These are phyloP conservation scores for Fusarium sp. DNA, from an alignment of 2,329 filamentous ascomycete species.

Conservation along the genomic window DNA sequence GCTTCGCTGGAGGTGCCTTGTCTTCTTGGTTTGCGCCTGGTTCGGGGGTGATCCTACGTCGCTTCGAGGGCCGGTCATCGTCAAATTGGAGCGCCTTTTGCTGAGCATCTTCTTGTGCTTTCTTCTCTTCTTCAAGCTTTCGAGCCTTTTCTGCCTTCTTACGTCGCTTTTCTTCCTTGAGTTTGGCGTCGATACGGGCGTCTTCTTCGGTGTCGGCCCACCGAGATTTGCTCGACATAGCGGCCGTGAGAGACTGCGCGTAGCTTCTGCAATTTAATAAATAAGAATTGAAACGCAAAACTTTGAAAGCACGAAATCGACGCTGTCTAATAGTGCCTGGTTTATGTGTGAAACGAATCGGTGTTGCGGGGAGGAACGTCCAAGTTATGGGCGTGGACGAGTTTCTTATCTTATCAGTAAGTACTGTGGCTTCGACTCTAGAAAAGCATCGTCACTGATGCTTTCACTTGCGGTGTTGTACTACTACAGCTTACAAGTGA, in stretches of 20 bases:
- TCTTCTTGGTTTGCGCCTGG: slow-evolving; percentile 42
- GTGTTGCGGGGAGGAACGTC: slow-evolving; percentile 4
- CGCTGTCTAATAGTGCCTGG: not conserved
- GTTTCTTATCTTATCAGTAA: slow-evolving; percentile 41
- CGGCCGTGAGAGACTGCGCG: not conserved
- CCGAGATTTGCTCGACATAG: slow-evolving; percentile 77
- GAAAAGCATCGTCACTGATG: slow-evolving; percentile 30
- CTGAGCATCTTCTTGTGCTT: slow-evolving; percentile 49
- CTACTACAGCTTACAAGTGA: not conserved
- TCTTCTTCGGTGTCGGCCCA: slow-evolving; percentile 92
- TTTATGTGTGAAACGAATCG: not conserved
- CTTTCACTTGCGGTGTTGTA: slow-evolving; percentile 20
- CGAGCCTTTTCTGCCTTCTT: slow-evolving; percentile 84
- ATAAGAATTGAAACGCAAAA: not conserved
- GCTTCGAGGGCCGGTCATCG: slow-evolving; percentile 65
- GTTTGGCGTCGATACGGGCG: slow-evolving; percentile 74
- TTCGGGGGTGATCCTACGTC: slow-evolving; percentile 66
- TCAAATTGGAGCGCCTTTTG: slow-evolving; percentile 23
- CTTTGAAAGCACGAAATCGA: not conserved
- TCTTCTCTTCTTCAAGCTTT: slow-evolving; percentile 63
- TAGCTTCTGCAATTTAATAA: not conserved
- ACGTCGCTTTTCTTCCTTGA: slow-evolving; percentile 89
- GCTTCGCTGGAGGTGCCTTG: slow-evolving; percentile 52
- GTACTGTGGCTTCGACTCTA: not conserved
- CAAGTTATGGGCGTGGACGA: not conserved